A percentile compares a stretch with the other conserved stretches of the same genome.
Conservation (phyloP, 106 monocot genomes). For the Alisma plantagoaquatica region DNA sequence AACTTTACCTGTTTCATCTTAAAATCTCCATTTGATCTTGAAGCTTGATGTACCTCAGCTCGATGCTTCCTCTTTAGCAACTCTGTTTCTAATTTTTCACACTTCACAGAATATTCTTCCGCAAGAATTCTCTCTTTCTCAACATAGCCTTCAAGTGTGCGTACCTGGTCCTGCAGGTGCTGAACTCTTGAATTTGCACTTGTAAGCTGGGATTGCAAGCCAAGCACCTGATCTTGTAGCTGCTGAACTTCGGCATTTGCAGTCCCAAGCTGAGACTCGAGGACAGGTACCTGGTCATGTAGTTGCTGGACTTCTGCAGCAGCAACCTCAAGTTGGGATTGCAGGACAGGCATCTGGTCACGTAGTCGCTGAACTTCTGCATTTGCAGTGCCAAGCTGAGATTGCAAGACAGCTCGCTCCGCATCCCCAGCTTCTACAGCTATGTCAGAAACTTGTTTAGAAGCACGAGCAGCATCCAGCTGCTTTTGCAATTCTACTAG, state of each 20-base stretch:
- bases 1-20: conserved; percentile 36
- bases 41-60: conserved; percentile 12
- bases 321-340: conserved; percentile 9
- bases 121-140: conserved; percentile 18
- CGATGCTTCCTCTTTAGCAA: conserved; percentile 16
- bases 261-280: conserved; percentile 20
- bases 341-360: conserved; percentile 22
- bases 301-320: conserved; percentile 17
- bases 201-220: conserved; percentile 17
- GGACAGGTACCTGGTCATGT: conserved; percentile 11
- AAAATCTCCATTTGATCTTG: conserved; percentile 19
- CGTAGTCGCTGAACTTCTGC: conserved; percentile 15
- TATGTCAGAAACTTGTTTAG: conserved; percentile 19
- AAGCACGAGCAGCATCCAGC: conserved; percentile 22
- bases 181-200: conserved; percentile 6
- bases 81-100: conserved; percentile 23
- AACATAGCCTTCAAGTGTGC: conserved; percentile 11
- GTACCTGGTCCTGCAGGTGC: conserved; percentile 18
- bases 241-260: conserved; percentile 18
- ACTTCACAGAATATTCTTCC: conserved; percentile 15
- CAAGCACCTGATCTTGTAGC: conserved; percentile 18
- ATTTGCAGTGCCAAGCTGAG: conserved; percentile 16
- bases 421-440: conserved; percentile 10
- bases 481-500: conserved; percentile 32
- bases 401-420: conserved; percentile 14